phyloP scores from a whole-genome alignment of 768 basidiomycete genomes.

The Tricholoma bakamatsutake region DNA sequence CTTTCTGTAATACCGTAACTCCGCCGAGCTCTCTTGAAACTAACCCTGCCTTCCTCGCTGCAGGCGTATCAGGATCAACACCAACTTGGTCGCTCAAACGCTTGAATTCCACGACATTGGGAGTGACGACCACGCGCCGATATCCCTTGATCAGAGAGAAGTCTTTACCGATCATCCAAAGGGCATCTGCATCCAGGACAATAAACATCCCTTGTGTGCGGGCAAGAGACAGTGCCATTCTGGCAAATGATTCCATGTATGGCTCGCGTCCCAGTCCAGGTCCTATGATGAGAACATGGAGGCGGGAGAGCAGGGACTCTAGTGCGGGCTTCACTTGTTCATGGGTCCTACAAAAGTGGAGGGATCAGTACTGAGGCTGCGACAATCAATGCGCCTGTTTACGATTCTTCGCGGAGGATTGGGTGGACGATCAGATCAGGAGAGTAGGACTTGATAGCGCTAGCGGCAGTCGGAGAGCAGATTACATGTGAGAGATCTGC shows the following conservation, averaged over 20 bases:
- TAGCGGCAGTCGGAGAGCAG: constrained; percentile 88
- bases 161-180: constrained; percentile 78
- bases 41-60: constrained; percentile 53
- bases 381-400: constrained; percentile 16
- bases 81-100: constrained; percentile 73
- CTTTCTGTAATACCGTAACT: constrained; percentile 89
- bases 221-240: constrained; percentile 70
- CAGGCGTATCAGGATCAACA: constrained; percentile 47
- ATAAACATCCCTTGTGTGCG: constrained; percentile 74
- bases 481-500: constrained; percentile 96
- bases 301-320: constrained; percentile 67
- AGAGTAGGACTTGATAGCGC: constrained; percentile 94
- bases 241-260: constrained; percentile 85
- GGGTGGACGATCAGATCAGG: constrained; percentile 98
- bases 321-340: constrained; percentile 47
- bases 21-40: constrained; percentile 78
- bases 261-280: constrained; percentile 89
- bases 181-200: constrained; percentile 91
- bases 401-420: constrained; percentile 69
- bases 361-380: not conserved
- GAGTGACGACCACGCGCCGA: constrained; percentile 82
- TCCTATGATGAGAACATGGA: constrained; percentile 91
- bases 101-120: constrained; percentile 91
- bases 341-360: constrained; percentile 31
- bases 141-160: constrained; percentile 76